Evolutionary conservation across 495 filamentous ascomycete genomes (phyloP).

Genomic region (Achaetomiella virescens): DNA sequence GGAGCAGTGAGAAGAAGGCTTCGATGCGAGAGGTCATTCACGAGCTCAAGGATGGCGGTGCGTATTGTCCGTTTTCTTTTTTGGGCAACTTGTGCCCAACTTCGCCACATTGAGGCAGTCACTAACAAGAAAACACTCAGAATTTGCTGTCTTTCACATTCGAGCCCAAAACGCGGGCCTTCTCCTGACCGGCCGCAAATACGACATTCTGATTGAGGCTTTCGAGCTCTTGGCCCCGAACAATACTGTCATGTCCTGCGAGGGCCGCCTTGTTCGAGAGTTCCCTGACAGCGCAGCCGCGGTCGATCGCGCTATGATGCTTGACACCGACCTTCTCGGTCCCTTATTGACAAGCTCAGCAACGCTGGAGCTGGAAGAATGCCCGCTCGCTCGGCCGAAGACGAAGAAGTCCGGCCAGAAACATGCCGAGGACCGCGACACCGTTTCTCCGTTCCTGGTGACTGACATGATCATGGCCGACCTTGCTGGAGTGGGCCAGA

Average conservation of each 20-base stretch:
- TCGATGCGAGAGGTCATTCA: background rate
- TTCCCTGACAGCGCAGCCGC: constrained; percentile 50
- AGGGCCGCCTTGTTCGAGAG: constrained; percentile 45
- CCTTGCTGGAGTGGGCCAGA: constrained; percentile 39
- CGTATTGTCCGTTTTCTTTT: background rate
- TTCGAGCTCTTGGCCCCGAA: constrained; percentile 55
- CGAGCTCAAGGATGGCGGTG: constrained; percentile 16
- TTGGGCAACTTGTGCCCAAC: background rate
- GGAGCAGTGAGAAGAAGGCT: background rate
- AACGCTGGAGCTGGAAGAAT: constrained; percentile 33
- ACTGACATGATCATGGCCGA: constrained; percentile 49
- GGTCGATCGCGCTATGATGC: constrained; percentile 30
- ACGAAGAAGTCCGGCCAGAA: constrained; percentile 34
- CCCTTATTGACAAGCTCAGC: constrained; percentile 38
- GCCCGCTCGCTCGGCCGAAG: constrained; percentile 32
- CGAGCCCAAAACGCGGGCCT: constrained; percentile 56
- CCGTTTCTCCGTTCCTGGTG: constrained; percentile 47
- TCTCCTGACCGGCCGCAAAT: constrained; percentile 33
- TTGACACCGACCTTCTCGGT: constrained; percentile 30
- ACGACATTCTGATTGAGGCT: constrained; percentile 41
- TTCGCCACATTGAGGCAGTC: too few relatives aligned
- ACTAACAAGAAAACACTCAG: constrained; percentile 7
- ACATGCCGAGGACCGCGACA: constrained; percentile 48
- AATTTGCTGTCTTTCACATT: constrained; percentile 35
- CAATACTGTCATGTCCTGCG: constrained; percentile 37